Evolutionary conservation across 2,329 filamentous ascomycete species (phyloP).

Genomic region (Apiospora kogelbergensis): DNA sequence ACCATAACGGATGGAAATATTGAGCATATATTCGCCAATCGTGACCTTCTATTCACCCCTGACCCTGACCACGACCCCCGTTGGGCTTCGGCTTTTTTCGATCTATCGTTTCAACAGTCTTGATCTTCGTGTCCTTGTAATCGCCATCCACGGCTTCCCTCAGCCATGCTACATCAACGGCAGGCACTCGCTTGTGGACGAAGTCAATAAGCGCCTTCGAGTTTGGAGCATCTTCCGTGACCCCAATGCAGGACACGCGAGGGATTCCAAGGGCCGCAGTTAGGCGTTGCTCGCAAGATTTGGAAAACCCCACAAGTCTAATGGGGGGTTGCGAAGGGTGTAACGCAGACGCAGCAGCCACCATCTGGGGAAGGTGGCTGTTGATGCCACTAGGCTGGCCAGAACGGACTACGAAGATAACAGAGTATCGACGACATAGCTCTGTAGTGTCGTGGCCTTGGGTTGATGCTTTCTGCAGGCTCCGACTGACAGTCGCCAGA

Average conservation of each 20-base stretch:
- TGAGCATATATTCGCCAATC: background rate
- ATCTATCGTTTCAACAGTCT: slow-evolving; percentile 39
- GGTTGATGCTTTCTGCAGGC: slow-evolving; percentile 48
- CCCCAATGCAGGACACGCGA: slow-evolving; percentile 63
- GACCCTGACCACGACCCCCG: background rate
- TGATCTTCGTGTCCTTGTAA: slow-evolving; percentile 49
- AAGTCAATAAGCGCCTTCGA: slow-evolving; percentile 57
- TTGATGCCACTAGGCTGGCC: slow-evolving; percentile 59
- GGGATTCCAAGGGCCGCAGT: slow-evolving; percentile 59
- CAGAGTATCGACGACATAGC: slow-evolving; percentile 37
- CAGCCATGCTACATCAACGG: slow-evolving; percentile 58
- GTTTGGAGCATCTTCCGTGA: slow-evolving; percentile 57
- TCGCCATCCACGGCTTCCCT: slow-evolving; percentile 39
- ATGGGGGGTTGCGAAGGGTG: slow-evolving; percentile 40
- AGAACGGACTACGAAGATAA: slow-evolving; percentile 59
- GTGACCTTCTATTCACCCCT: background rate
- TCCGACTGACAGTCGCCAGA: slow-evolving; percentile 61
- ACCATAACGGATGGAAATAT: background rate
- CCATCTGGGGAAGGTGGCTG: slow-evolving; percentile 58
- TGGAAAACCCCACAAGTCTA: slow-evolving; percentile 63
- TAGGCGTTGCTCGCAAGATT: slow-evolving; percentile 57
- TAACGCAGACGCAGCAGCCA: slow-evolving; percentile 48
- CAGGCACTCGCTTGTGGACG: slow-evolving; percentile 50
- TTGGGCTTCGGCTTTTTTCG: background rate
- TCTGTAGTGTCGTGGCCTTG: slow-evolving; percentile 3